Evolutionary conservation across 2,329 filamentous ascomycete species (phyloP).

Genomic region (Neurospora sp.): DNA sequence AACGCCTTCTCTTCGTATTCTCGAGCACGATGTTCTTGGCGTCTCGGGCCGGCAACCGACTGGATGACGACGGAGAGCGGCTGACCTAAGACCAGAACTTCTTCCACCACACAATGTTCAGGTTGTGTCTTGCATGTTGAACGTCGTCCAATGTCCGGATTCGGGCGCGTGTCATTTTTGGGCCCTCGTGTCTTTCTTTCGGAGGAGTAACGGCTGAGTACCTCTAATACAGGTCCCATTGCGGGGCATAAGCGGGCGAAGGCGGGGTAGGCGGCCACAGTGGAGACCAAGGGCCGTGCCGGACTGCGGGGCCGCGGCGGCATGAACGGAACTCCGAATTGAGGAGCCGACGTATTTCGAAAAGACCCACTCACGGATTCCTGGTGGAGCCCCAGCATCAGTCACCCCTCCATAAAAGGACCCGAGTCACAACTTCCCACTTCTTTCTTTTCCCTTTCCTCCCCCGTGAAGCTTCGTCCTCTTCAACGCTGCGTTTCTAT

Average conservation of each 20-base stretch:
- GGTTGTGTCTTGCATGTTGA: not conserved
- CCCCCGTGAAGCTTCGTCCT: constrained; percentile 51
- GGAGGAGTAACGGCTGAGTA: not conserved
- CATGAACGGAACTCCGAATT: not conserved
- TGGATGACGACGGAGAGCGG: not conserved
- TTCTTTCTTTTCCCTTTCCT: constrained; percentile 27
- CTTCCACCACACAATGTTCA: not conserved
- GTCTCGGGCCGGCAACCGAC: not conserved
- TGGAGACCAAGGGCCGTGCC: not conserved
- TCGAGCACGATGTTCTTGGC: not conserved
- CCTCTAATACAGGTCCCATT: not conserved
- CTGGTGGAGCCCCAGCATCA: not conserved
- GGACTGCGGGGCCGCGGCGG: not conserved
- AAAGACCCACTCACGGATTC: not conserved
- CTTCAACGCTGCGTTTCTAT: constrained; percentile 88
- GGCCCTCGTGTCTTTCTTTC: not conserved
- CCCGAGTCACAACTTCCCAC: constrained; percentile 14
- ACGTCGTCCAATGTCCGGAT: not conserved
- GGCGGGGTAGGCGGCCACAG: not conserved
- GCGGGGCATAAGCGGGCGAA: not conserved
- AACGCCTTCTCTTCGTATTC: not conserved
- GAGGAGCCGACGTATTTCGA: not conserved
- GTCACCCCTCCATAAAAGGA: not conserved
- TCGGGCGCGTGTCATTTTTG: not conserved
- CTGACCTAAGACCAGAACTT: not conserved